Evolutionary conservation across 495 filamentous ascomycete species (phyloP).

Genomic region (Xanthoparmelia taractica): DNA sequence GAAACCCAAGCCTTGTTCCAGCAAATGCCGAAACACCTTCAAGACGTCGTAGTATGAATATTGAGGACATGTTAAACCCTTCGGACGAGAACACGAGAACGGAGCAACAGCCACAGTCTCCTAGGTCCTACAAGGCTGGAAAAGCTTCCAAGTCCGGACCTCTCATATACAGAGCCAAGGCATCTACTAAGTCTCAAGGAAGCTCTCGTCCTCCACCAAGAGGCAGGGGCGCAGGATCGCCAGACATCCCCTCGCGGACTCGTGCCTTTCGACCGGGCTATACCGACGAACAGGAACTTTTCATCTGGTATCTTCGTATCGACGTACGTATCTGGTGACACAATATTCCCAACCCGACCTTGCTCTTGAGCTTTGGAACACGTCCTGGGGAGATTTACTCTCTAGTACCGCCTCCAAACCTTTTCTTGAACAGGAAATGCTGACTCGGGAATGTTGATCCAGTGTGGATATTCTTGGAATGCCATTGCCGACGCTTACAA

Average conservation of each 20-base stretch:
- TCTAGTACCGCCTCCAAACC: neutral
- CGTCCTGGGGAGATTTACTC: neutral
- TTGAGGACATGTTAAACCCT: slow-evolving; percentile 24
- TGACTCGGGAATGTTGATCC: neutral
- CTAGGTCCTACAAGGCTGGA: slow-evolving; percentile 1
- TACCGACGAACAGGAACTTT: slow-evolving; percentile 46
- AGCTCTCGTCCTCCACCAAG: slow-evolving; percentile 7
- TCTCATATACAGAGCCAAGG: neutral
- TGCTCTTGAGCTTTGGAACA: neutral
- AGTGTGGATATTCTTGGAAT: slow-evolving; percentile 44
- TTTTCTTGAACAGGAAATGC: neutral
- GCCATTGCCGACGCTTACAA: slow-evolving; percentile 45
- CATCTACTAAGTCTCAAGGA: neutral
- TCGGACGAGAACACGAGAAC: slow-evolving; percentile 13
- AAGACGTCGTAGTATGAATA: slow-evolving; percentile 20
- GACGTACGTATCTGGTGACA: slow-evolving; percentile 24
- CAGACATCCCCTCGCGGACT: neutral
- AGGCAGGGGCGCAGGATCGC: slow-evolving; percentile 3
- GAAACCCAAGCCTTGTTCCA: neutral
- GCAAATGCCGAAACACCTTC: neutral
- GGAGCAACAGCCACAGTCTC: neutral
- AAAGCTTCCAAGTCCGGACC: neutral
- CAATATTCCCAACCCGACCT: neutral
- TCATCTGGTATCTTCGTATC: slow-evolving; percentile 51
- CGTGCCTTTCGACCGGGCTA: slow-evolving; percentile 28